Percentiles rank a stretch among this genome's conserved stretches.
Evolutionary conservation across 352 stramenopile species (phyloP).

Genomic region (Phytopythium helicoides): DNA sequence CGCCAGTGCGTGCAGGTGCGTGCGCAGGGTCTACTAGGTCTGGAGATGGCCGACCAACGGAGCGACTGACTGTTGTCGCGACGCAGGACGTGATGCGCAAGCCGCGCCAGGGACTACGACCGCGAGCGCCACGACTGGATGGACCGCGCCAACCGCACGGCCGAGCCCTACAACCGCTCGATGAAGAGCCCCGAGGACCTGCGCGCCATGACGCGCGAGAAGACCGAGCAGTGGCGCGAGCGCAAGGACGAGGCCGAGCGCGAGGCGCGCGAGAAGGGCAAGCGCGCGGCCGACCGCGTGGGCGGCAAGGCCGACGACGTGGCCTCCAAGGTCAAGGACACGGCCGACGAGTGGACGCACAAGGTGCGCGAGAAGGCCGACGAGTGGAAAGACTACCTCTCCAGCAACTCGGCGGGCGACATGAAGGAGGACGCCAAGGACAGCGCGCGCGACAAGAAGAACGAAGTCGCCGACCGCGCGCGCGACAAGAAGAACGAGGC

Average conservation of each 20-base stretch:
- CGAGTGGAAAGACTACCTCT: slow-evolving; percentile 18
- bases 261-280: slow-evolving; percentile 19
- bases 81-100: slow-evolving; percentile 50
- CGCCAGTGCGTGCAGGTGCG: slow-evolving; percentile 65
- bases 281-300: slow-evolving; percentile 25
- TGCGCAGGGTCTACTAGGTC: not conserved
- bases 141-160: slow-evolving; percentile 42
- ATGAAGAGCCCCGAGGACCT: slow-evolving; percentile 16
- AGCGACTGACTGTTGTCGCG: too few species aligned
- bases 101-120: slow-evolving; percentile 24
- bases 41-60: too few species aligned
- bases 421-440: slow-evolving; percentile 23
- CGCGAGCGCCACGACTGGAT: slow-evolving; percentile 47
- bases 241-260: slow-evolving; percentile 7
- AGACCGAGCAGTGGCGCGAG: slow-evolving; percentile 18
- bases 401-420: slow-evolving; percentile 14
- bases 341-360: slow-evolving; percentile 29
- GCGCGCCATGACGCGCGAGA: slow-evolving; percentile 27
- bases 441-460: slow-evolving; percentile 14
- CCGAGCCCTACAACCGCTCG: slow-evolving; percentile 16
- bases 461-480: slow-evolving; percentile 14
- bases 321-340: slow-evolving; percentile 29
- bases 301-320: slow-evolving; percentile 29
- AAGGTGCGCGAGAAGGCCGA: slow-evolving; percentile 26
- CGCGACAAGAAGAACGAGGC: slow-evolving; percentile 20